Evolutionary conservation across 305 asterid genomes (phyloP).

Genomic region (Plantago coronopus): DNA sequence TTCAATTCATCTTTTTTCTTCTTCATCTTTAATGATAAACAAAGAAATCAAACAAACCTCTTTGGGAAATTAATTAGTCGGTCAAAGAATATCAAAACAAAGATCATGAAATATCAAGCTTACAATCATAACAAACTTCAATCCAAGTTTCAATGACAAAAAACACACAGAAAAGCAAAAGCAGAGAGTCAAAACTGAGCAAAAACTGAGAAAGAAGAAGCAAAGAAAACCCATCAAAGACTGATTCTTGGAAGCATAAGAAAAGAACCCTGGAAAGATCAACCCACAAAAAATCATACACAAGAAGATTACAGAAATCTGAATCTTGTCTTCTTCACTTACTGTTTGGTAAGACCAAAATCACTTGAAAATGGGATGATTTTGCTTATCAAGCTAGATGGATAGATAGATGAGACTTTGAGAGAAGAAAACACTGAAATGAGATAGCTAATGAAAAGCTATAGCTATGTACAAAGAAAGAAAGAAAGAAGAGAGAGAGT

Average conservation of each 20-base stretch:
- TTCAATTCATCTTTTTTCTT: slow-evolving; percentile 20
- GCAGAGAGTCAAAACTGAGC: slow-evolving; percentile 12
- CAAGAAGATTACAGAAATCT: no score
- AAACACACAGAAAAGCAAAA: slow-evolving; percentile 24
- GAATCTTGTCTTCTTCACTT: background rate
- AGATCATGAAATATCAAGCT: slow-evolving; percentile 11
- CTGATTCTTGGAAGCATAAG: background rate
- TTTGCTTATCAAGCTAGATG: background rate
- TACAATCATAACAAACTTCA: background rate
- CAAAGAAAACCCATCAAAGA: slow-evolving; percentile 21
- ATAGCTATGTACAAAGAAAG: background rate
- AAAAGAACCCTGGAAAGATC: background rate
- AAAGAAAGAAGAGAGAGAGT: slow-evolving; percentile 14
- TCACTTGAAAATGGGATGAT: background rate
- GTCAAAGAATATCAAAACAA: background rate
- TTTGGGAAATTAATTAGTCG: background rate
- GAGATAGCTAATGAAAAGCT: slow-evolving; percentile 2
- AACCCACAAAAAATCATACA: no score
- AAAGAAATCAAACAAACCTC: background rate
- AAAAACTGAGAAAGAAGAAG: background rate
- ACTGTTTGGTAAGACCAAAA: background rate
- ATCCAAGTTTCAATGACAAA: no score
- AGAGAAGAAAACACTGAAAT: slow-evolving; percentile 12
- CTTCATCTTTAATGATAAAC: slow-evolving; percentile 10
- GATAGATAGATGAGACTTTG: background rate